These are phyloP conservation scores for Xerocomellus intermedius DNA, from an alignment of 768 basidiomycete species.

Conservation along the genomic window DNA sequence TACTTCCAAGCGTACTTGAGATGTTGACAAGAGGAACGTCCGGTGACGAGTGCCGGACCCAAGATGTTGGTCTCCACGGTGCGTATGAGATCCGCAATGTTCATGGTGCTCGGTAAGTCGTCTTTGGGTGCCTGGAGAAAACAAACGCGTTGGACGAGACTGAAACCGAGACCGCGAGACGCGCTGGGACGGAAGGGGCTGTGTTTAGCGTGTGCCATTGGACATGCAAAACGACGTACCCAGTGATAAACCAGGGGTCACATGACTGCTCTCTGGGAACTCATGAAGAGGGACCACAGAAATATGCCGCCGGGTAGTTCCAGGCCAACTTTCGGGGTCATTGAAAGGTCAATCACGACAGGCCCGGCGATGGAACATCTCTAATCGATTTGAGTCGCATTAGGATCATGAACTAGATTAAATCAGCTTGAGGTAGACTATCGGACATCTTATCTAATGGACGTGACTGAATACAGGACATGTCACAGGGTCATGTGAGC, in stretches of 20 bases:
- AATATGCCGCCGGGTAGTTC: too few species aligned
- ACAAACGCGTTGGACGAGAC: neutral
- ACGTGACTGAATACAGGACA: neutral
- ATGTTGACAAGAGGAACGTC: slow-evolving; percentile 33
- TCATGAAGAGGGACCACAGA: too few species aligned
- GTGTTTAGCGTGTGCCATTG: neutral
- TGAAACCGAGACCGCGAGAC: slow-evolving; percentile 10
- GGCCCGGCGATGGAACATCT: too few species aligned
- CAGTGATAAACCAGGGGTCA: neutral
- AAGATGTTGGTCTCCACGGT: slow-evolving; percentile 32
- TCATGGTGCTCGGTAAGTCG: slow-evolving; percentile 29
- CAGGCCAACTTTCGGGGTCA: too few species aligned
- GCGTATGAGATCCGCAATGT: slow-evolving; percentile 15
- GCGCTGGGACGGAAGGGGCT: slow-evolving; percentile 14
- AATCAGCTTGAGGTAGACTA: neutral
- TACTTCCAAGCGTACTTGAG: slow-evolving; percentile 33
- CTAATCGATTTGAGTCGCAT: neutral
- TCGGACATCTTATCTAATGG: too few species aligned
- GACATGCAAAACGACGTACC: neutral
- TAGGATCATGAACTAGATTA: neutral
- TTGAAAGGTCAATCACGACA: neutral
- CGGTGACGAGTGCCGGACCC: slow-evolving; percentile 37
- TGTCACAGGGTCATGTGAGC: slow-evolving; percentile 11
- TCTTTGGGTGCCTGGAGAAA: slow-evolving; percentile 15
- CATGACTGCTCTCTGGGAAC: neutral